Percentiles rank a stretch among this genome's conserved stretches.
Evolutionary conservation across 176 grass and related monocot genomes (phyloP).

Genomic region (Pontederia crassipes): DNA sequence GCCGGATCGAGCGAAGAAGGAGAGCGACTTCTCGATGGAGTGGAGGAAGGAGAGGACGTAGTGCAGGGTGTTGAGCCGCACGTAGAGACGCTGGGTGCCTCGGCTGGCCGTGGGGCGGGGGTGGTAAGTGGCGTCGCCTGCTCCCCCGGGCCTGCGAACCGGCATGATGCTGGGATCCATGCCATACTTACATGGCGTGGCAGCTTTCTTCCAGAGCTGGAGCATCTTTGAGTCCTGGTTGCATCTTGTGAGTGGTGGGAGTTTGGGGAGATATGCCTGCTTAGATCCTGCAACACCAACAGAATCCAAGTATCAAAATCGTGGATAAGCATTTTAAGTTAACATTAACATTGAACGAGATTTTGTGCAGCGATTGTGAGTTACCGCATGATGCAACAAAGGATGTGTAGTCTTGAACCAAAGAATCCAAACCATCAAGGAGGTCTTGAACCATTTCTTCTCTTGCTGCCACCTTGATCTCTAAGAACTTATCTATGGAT

Average conservation of each 20-base stretch:
- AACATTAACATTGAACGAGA: neutral
- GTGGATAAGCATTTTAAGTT: neutral
- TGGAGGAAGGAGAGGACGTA: slow-evolving; percentile 52
- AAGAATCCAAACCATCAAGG: slow-evolving; percentile 43
- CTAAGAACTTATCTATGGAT: slow-evolving; percentile 65
- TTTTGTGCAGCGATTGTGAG: neutral
- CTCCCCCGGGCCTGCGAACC: neutral
- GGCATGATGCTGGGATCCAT: slow-evolving; percentile 2
- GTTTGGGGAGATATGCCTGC: slow-evolving; percentile 52
- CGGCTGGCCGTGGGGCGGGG: slow-evolving; percentile 75
- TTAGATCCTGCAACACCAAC: slow-evolving; percentile 31
- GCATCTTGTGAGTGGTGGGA: slow-evolving; percentile 73
- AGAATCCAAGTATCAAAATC: neutral
- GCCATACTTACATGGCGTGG: slow-evolving; percentile 43
- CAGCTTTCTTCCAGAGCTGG: slow-evolving; percentile 62
- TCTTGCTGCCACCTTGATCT: slow-evolving; percentile 53
- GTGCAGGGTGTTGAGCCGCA: slow-evolving; percentile 85
- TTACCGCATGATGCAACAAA: slow-evolving; percentile 79
- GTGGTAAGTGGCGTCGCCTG: slow-evolving; percentile 30
- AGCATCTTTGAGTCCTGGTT: slow-evolving; percentile 69
- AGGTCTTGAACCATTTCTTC: slow-evolving; percentile 69
- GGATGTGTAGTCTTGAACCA: slow-evolving; percentile 60
- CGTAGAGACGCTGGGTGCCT: slow-evolving; percentile 74
- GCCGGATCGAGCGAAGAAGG: slow-evolving; percentile 19
- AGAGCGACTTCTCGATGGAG: slow-evolving; percentile 37